Evolutionary conservation across 257 asterid species (phyloP).

Genomic region (Agastache rugosa): DNA sequence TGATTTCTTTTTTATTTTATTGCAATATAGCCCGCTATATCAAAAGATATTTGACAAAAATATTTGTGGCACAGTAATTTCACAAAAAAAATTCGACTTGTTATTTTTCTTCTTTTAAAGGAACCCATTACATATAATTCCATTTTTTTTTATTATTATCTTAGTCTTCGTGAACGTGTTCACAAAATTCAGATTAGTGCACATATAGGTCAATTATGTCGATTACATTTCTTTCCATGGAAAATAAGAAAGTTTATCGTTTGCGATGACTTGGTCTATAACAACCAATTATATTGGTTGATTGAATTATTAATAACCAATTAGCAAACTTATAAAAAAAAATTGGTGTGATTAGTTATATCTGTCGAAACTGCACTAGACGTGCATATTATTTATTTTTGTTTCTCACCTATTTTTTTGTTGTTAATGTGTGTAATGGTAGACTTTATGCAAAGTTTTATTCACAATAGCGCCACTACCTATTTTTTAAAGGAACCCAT

Average conservation of each 20-base stretch:
- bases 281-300: neutral
- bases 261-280: neutral
- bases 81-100: too few species aligned
- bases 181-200: too few species aligned
- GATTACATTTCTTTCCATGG: neutral
- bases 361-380: slow-evolving; percentile 4
- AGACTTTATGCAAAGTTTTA: neutral
- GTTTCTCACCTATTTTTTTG: neutral
- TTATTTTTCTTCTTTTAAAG: too few species aligned
- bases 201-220: too few species aligned
- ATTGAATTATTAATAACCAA: neutral
- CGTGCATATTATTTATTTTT: neutral
- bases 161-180: neutral
- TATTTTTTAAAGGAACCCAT: too few species aligned
- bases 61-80: too few species aligned
- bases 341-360: slow-evolving; percentile 4
- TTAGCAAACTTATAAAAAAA: neutral
- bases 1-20: too few species aligned
- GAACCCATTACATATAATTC: too few species aligned
- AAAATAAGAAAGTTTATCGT: neutral
- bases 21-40: too few species aligned
- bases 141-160: too few species aligned
- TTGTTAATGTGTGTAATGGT: neutral
- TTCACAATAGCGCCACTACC: neutral
- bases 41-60: too few species aligned